Conservation (phyloP, 495 filamentous ascomycete species). For the Tuber borchii region DNA sequence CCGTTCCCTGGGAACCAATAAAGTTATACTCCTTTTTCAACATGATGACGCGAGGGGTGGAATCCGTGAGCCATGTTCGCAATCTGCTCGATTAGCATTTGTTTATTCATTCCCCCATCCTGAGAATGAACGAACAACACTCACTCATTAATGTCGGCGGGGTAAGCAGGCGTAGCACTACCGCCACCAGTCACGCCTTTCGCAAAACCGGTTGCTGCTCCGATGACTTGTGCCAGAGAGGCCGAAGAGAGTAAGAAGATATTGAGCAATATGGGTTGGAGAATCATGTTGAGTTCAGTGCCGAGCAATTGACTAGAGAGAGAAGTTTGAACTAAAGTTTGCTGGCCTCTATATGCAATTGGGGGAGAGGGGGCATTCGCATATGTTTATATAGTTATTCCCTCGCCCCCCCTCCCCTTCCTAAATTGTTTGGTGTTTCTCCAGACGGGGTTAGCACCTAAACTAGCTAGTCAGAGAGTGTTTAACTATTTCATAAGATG, state of each 20-base stretch:
- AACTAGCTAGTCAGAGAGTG: background rate
- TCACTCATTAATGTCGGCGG: slow-evolving; percentile 44
- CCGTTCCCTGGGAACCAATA: slow-evolving; percentile 45
- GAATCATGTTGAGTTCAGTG: background rate
- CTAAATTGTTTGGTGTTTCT: background rate
- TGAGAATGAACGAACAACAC: background rate
- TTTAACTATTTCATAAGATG: background rate
- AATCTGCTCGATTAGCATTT: slow-evolving; percentile 21
- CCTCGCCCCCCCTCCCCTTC: background rate
- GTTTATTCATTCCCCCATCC: background rate
- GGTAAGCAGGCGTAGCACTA: slow-evolving; percentile 46
- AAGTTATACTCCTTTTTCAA: slow-evolving; percentile 49
- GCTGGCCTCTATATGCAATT: background rate
- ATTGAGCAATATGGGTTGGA: background rate
- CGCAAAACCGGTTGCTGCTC: slow-evolving; percentile 48
- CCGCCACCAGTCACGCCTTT: slow-evolving; percentile 51
- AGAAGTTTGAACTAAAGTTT: background rate
- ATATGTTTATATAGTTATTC: background rate
- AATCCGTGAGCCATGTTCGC: slow-evolving; percentile 43
- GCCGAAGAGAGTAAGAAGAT: background rate
- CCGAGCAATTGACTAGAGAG: background rate
- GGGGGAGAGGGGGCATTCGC: background rate
- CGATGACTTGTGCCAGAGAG: slow-evolving; percentile 40
- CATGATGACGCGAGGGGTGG: slow-evolving; percentile 48
- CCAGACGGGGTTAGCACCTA: background rate